Evolutionary conservation across 2,329 filamentous ascomycete genomes (phyloP).

Genomic region (Fusarium nanum): DNA sequence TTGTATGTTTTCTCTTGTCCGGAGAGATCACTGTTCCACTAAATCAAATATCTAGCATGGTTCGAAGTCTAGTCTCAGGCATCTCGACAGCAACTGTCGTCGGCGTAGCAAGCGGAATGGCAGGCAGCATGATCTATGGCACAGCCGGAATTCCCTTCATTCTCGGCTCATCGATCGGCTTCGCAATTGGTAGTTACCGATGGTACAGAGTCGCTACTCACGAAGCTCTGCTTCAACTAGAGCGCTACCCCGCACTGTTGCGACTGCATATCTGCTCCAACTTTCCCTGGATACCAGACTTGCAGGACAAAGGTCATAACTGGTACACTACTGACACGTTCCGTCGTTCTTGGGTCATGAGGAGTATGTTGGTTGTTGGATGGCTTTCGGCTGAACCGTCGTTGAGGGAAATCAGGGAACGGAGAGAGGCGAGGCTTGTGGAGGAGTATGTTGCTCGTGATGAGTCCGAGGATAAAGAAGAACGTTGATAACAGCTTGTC

Average conservation of each 20-base stretch:
- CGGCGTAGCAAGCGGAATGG: conserved; percentile 5
- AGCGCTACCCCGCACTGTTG: background rate
- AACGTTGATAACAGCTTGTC: background rate
- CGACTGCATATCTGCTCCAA: conserved; percentile 8
- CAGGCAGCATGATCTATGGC: conserved; percentile 15
- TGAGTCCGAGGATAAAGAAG: background rate
- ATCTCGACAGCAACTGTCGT: conserved; percentile 3
- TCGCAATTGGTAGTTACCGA: conserved; percentile 5
- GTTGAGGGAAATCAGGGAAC: background rate
- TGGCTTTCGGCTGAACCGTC: conserved; percentile 17
- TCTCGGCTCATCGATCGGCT: conserved; percentile 1
- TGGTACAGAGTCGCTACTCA: conserved; percentile 10
- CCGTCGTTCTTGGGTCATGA: background rate
- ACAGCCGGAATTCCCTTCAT: background rate
- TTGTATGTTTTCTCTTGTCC: background rate
- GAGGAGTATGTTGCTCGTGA: conserved; percentile 2
- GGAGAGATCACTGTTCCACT: accelerated
- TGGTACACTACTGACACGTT: conserved; percentile 8
- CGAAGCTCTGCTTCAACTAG: conserved; percentile 10
- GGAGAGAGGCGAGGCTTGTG: background rate
- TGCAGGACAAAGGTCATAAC: background rate
- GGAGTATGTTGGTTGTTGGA: conserved; percentile 12
- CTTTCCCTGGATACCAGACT: background rate
- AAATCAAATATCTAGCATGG: background rate
- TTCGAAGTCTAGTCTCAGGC: conserved; percentile 2